phyloP scores from a whole-genome alignment of 1,139 yeast genomes.

The Hanseniaspora sp. region DNA sequence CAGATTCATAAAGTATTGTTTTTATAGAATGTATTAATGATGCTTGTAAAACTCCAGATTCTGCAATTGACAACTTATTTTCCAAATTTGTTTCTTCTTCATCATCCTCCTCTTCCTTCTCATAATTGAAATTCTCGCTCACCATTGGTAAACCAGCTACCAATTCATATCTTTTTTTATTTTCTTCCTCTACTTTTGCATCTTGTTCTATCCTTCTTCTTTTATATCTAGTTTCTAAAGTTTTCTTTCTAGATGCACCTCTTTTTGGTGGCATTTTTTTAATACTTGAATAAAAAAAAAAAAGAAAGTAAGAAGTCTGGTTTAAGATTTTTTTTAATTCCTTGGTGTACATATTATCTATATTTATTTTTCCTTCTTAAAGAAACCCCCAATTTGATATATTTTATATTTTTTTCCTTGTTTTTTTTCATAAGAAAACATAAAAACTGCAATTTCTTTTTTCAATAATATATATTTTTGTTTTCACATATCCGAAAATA shows the following conservation, averaged over 20 bases:
- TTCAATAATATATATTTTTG: no score
- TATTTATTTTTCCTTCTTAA: no score
- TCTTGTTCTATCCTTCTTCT: neutral
- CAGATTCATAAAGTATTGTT: constrained; percentile 1
- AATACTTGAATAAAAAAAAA: no score
- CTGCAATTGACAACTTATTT: neutral
- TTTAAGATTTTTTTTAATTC: no score
- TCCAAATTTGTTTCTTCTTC: neutral
- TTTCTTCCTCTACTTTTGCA: neutral
- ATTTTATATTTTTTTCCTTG: no score
- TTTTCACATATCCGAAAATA: neutral
- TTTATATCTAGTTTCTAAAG: neutral
- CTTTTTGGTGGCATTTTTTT: neutral
- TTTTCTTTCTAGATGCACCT: neutral
- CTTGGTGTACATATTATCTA: no score
- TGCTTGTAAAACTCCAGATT: constrained; percentile 13
- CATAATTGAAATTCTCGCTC: neutral
- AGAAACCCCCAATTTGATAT: no score
- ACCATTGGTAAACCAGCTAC: neutral
- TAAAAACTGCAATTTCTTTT: neutral
- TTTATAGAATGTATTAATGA: constrained; percentile 9
- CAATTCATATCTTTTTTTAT: neutral
- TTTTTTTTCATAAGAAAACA: no score
- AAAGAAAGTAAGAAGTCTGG: neutral
- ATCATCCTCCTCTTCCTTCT: neutral